Evolutionary conservation across 2,329 filamentous ascomycete species (phyloP).

Genomic region (Elsinoe batatas): DNA sequence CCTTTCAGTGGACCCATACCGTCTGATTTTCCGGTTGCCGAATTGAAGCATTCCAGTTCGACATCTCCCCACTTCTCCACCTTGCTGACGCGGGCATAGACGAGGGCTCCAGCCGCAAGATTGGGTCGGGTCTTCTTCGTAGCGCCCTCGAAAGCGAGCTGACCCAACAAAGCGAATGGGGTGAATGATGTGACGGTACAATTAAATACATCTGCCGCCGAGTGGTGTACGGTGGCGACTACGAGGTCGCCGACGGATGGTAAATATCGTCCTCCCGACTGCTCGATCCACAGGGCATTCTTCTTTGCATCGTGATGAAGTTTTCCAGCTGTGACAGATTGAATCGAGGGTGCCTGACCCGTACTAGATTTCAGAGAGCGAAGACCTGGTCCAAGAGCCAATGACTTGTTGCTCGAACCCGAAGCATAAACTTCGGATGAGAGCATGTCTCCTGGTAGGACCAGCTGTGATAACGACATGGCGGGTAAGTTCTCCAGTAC

Average conservation of each 20-base stretch:
- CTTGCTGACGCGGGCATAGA: constrained; percentile 76
- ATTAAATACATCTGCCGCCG: constrained; percentile 66
- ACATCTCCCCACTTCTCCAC: constrained; percentile 77
- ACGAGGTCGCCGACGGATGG: constrained; percentile 76
- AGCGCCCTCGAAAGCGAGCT: constrained; percentile 86
- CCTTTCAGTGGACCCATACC: constrained; percentile 74
- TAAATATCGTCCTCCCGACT: constrained; percentile 59
- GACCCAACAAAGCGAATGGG: constrained; percentile 60
- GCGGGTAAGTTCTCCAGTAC: not conserved
- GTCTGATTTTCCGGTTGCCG: constrained; percentile 77
- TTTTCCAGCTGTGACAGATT: constrained; percentile 57
- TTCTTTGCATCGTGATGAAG: constrained; percentile 60
- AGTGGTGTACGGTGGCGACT: constrained; percentile 74
- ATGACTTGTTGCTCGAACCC: constrained; percentile 45
- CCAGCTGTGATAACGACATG: constrained; percentile 38
- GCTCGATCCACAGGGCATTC: constrained; percentile 70
- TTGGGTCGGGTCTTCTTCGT: constrained; percentile 85
- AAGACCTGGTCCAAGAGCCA: constrained; percentile 76
- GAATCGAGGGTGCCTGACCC: constrained; percentile 44
- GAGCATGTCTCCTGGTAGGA: constrained; percentile 75
- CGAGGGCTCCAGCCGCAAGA: constrained; percentile 62
- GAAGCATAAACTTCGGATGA: constrained; percentile 37
- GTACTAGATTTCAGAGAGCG: constrained; percentile 61
- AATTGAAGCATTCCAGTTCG: constrained; percentile 82
- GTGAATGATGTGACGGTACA: constrained; percentile 61